Percentiles rank a stretch among this genome's conserved stretches.
Conservation (phyloP, 208 protist genomes). For the Acanthamoeba polyphaga region DNA sequence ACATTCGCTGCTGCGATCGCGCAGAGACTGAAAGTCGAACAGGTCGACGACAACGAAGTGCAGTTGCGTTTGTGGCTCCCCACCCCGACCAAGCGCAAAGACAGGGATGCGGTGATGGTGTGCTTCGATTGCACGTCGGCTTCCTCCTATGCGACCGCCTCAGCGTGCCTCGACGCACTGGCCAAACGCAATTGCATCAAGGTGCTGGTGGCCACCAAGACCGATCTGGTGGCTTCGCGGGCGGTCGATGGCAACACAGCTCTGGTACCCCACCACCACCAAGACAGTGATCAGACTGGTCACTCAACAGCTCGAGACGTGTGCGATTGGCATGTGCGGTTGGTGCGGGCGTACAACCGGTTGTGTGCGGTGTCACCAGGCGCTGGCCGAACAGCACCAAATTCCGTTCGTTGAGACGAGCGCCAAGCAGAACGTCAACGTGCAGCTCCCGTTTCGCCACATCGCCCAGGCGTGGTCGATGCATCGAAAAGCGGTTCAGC, state of each 20-base stretch:
- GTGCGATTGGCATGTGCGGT: no score
- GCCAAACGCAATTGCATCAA: constrained; percentile 1
- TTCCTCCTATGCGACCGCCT: not conserved
- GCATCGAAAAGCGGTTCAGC: not conserved
- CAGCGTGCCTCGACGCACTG: not conserved
- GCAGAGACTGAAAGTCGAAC: not conserved
- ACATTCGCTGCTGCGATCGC: not conserved
- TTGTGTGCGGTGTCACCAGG: not conserved
- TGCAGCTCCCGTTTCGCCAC: not conserved
- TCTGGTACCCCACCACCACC: not conserved
- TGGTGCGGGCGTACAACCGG: no score
- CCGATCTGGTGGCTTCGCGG: not conserved
- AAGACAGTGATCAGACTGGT: not conserved
- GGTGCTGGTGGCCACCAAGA: constrained; percentile 11
- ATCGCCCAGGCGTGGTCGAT: not conserved
- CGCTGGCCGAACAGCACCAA: not conserved
- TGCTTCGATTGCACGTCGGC: not conserved
- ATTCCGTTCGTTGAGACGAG: constrained; percentile 29
- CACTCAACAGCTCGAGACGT: not conserved
- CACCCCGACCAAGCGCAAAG: not conserved
- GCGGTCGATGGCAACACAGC: not conserved
- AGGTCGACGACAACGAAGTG: not conserved
- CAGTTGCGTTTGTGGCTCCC: not conserved
- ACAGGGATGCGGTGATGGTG: not conserved
- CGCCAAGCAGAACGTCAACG: constrained; percentile 2